Base-by-base conservation (phyloP, 1,284 basidiomycete genomes). In the Vanrija humicola region DNA sequence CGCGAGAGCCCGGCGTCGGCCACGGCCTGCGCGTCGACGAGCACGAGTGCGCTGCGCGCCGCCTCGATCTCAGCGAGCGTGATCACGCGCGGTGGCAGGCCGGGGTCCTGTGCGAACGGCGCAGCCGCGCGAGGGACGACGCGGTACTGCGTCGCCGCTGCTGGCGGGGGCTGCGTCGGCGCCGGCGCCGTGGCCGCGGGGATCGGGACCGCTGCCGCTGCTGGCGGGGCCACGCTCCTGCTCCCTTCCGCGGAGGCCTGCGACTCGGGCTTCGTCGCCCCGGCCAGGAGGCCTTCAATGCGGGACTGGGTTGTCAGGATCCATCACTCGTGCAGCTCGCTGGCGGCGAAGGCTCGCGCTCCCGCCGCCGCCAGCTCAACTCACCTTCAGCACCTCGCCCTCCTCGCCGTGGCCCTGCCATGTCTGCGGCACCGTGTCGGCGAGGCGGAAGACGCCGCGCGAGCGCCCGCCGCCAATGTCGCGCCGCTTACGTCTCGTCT, bases 351-450 rank as follows among this genome's bases (percentile, higher is more conserved):
- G 21, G 21, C 21, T 23, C 5, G 21, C 21, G 21, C 21, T 23
- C 21, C 21, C 5, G 21, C 21, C 21, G 21, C 21, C 21, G 21
- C 21, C 2, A 23, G 21, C 21, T 23, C 21, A 2, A 46, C 50
- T 49, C 58, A 72, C 72, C 55, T 65, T 70, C 42, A 78, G 60
- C 15, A 64, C 64, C 43, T 73, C 70, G 1, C 66, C 73, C 54
- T 77, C 73, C 15, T 62, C 50, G 0, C 72, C 74, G 28, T 65
- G 47, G 3, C 74, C 76, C 39, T 66, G 54, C 77, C 77, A 78
- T 8, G 66, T 69, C n/a, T 66, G 65, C 14, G 70, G 70, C 1
- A 78, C 77, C 1, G 76, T 78, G 58, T 78, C 75, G 5, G 74
- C 77, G 23, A 78, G 62, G 14, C 74, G 59, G 58, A 78, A 78